These are phyloP conservation scores for Colletotrichum endophyticum DNA, from an alignment of 2,329 filamentous ascomycete species.

Conservation along the genomic window DNA sequence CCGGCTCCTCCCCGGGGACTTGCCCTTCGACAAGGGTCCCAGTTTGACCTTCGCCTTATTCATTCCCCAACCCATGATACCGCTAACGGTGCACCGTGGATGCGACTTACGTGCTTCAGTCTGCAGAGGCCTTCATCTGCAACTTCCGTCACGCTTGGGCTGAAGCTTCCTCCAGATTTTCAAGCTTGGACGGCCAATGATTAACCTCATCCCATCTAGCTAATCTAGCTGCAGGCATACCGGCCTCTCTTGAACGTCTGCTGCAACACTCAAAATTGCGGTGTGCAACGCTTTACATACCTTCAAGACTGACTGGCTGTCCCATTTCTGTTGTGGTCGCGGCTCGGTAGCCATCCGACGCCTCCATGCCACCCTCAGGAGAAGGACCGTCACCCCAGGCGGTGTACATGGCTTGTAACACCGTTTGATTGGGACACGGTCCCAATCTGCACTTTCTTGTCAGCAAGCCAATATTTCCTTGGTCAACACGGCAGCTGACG, in stretches of 20 bases:
- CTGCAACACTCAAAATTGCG: not conserved
- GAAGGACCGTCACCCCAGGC: not conserved
- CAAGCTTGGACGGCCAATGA: not conserved
- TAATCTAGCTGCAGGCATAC: not conserved
- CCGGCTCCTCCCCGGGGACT: not conserved
- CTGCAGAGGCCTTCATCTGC: not conserved
- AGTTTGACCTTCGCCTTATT: not conserved
- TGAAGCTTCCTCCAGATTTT: not conserved
- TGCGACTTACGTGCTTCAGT: not conserved
- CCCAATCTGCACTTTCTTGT: not conserved
- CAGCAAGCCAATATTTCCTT: not conserved
- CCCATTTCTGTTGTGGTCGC: not conserved
- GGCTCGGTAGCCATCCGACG: constrained; percentile 4
- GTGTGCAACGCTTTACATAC: not conserved
- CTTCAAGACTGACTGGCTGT: not conserved
- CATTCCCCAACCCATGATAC: not conserved
- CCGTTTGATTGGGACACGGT: not conserved
- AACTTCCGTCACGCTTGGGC: not conserved
- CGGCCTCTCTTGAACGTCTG: not conserved
- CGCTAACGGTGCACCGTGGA: not conserved
- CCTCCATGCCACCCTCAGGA: not conserved
- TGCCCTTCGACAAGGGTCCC: not conserved
- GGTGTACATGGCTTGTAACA: not conserved
- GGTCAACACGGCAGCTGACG: not conserved
- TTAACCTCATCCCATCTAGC: not conserved